Conservation (phyloP, 164 flowering plant genomes). For the Dillenia turbinata region DNA sequence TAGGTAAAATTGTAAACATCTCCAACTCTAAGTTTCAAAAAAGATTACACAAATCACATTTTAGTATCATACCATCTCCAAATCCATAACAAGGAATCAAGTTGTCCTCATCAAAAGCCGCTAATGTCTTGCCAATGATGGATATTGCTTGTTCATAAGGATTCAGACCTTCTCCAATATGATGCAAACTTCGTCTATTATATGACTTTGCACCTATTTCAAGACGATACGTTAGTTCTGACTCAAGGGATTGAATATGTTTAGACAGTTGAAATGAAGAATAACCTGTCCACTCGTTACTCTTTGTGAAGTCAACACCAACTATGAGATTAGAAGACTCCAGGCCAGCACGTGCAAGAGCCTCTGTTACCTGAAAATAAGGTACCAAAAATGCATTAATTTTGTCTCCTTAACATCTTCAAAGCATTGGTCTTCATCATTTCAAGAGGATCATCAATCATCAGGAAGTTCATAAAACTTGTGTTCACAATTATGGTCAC, state of each 20-base stretch:
- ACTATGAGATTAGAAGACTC: conserved; percentile 69
- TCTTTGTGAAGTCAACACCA: conserved; percentile 32
- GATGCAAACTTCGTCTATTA: conserved; percentile 51
- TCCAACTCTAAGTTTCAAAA: no score
- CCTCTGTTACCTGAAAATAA: conserved; percentile 47
- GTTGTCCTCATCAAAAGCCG: conserved; percentile 67
- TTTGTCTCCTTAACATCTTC: no score
- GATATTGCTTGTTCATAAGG: conserved; percentile 70
- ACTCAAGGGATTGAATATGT: neutral
- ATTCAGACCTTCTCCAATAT: conserved; percentile 42
- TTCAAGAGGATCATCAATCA: no score
- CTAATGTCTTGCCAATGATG: conserved; percentile 59
- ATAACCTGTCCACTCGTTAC: conserved; percentile 58
- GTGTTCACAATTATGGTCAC: no score
- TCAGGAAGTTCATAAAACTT: no score
- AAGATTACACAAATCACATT: no score
- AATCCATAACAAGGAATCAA: conserved; percentile 73
- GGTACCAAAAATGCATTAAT: no score
- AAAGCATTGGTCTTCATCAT: no score
- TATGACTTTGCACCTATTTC: conserved; percentile 37
- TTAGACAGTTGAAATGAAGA: neutral
- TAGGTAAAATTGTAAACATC: no score
- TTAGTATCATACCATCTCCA: conserved; percentile 49
- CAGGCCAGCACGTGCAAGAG: conserved; percentile 66
- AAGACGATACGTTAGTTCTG: neutral